Conservation (phyloP, 2,329 filamentous ascomycete species). For the Colletotrichum lini region DNA sequence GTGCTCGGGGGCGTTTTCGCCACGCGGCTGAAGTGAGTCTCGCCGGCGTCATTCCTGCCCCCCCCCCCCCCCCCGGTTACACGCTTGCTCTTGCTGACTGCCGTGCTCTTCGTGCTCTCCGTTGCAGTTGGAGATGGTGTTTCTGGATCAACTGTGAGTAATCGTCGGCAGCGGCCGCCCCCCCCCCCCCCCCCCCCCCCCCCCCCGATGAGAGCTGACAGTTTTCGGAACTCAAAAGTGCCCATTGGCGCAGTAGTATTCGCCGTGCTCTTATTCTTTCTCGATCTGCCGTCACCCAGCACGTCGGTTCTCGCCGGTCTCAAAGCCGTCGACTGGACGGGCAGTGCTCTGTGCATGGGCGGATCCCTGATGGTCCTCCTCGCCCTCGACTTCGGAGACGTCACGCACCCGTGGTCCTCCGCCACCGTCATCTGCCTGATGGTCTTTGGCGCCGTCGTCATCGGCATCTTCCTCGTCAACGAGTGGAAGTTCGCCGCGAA, state of each 20-base stretch:
- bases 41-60: conserved; percentile 58
- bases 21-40: conserved; percentile 59
- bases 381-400: conserved; percentile 61
- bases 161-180: no score
- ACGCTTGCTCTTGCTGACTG: conserved; percentile 61
- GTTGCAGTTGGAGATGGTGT: conserved; percentile 55
- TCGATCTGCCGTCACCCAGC: conserved; percentile 78
- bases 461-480: conserved; percentile 54
- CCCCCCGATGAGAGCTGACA: background rate
- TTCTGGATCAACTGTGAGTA: conserved; percentile 57
- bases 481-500: conserved; percentile 49
- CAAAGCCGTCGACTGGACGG: conserved; percentile 67
- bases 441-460: conserved; percentile 63
- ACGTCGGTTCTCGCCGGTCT: conserved; percentile 75
- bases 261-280: conserved; percentile 51
- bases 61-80: conserved; percentile 52
- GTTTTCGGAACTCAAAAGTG: conserved; percentile 49
- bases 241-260: conserved; percentile 50
- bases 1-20: conserved; percentile 60
- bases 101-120: conserved; percentile 53
- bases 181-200: no score
- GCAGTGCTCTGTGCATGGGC: conserved; percentile 56
- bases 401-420: conserved; percentile 81
- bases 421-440: conserved; percentile 63
- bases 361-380: conserved; percentile 53